Conservation (phyloP, 805 yeast species). For the Candida michaelii region DNA sequence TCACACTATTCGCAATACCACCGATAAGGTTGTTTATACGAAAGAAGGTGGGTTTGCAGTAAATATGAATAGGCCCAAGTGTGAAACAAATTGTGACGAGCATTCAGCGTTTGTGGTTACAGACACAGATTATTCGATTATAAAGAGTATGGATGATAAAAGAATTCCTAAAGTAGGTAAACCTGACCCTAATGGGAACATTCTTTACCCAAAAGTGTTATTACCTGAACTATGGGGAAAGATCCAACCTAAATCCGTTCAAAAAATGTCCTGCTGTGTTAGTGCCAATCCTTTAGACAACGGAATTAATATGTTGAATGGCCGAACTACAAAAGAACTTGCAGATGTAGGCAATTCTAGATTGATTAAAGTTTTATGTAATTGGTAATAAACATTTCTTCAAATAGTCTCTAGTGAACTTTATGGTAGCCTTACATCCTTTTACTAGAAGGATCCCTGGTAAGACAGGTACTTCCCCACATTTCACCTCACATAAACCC, state of each 20-base stretch:
- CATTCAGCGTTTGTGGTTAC: background rate
- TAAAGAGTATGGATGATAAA: conserved; percentile 6
- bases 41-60: conserved; percentile 17
- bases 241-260: conserved; percentile 2
- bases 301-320: too few species aligned
- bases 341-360: too few species aligned
- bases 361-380: too few species aligned
- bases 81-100: background rate
- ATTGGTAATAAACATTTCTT: too few species aligned
- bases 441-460: too few species aligned
- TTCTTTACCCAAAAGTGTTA: conserved; percentile 10
- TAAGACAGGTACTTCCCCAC: too few species aligned
- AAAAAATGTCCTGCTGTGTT: conserved; percentile 4
- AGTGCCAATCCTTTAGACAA: conserved; percentile 1
- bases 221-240: conserved; percentile 14
- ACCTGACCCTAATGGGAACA: conserved; percentile 16
- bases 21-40: conserved; percentile 6
- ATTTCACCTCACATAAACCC: too few species aligned
- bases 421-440: too few species aligned
- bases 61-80: conserved; percentile 1
- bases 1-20: conserved; percentile 11
- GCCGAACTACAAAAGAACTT: too few species aligned
- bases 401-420: too few species aligned
- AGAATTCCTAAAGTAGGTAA: conserved; percentile 7
- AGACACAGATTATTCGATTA: conserved; percentile 2